phyloP scores from a whole-genome alignment of 768 basidiomycete genomes.

The Panellus pusillus region DNA sequence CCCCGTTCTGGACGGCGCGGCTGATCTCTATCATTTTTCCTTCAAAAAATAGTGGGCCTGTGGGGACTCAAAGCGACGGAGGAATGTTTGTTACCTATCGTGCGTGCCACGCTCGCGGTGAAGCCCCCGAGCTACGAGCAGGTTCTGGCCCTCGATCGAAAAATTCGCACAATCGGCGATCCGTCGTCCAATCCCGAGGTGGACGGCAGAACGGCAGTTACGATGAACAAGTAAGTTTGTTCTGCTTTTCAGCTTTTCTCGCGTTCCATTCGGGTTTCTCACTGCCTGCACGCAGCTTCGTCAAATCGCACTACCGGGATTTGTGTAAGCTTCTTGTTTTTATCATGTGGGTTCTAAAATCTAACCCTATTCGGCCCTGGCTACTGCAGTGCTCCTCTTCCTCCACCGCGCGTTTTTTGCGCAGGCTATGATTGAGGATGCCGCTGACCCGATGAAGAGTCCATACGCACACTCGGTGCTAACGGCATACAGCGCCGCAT shows the following conservation, averaged over 20 bases:
- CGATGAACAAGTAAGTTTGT: slow-evolving; percentile 33
- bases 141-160: slow-evolving; percentile 50
- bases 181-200: slow-evolving; percentile 24
- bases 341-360: slow-evolving; percentile 8
- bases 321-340: slow-evolving; percentile 35
- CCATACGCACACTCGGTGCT: slow-evolving; percentile 52
- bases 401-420: slow-evolving; percentile 60
- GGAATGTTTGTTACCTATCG: slow-evolving; percentile 45
- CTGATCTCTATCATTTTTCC: not conserved
- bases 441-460: slow-evolving; percentile 46
- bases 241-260: not conserved
- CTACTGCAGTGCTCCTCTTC: slow-evolving; percentile 46
- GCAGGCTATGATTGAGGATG: slow-evolving; percentile 50
- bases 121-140: slow-evolving; percentile 47
- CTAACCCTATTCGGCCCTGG: slow-evolving; percentile 9
- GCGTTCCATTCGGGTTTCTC: not conserved
- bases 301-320: slow-evolving; percentile 46
- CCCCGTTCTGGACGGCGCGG: not conserved
- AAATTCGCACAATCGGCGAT: slow-evolving; percentile 40
- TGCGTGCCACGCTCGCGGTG: slow-evolving; percentile 38
- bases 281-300: slow-evolving; percentile 27
- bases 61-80: slow-evolving; percentile 45
- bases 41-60: slow-evolving; percentile 38
- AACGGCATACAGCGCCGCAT: slow-evolving; percentile 53
- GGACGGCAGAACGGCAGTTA: slow-evolving; percentile 35